phyloP scores from a whole-genome alignment of 129 eudicot genomes.

The Lactuca sativa region DNA sequence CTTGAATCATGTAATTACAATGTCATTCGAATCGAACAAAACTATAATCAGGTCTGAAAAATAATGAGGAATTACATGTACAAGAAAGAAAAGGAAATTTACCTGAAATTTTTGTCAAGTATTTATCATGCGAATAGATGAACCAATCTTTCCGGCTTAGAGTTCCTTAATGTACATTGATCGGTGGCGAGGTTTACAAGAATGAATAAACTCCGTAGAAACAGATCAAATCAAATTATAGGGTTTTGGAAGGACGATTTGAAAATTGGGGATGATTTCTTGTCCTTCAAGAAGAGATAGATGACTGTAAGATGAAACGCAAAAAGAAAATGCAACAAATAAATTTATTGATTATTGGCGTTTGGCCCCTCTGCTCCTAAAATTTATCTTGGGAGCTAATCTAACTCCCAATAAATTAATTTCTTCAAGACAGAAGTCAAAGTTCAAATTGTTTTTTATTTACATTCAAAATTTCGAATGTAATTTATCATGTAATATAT shows the following conservation, averaged over 20 bases:
- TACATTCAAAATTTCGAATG: not conserved
- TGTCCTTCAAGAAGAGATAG: slow-evolving; percentile 30
- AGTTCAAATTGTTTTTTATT: too few relatives aligned
- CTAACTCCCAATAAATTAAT: not conserved
- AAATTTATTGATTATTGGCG: not conserved
- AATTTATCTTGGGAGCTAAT: too few relatives aligned
- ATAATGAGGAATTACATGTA: not conserved
- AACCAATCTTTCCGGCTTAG: slow-evolving; percentile 1
- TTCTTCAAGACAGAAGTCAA: not conserved
- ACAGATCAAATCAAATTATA: not conserved
- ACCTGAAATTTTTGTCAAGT: slow-evolving; percentile 17
- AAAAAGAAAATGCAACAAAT: slow-evolving; percentile 3
- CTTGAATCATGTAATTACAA: slow-evolving; percentile 1
- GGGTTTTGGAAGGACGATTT: slow-evolving; percentile 36
- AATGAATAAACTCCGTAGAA: not conserved
- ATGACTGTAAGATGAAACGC: slow-evolving; percentile 12
- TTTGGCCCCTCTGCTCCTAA: not conserved
- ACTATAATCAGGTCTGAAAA: not conserved
- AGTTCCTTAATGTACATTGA: slow-evolving; percentile 25
- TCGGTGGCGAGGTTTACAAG: slow-evolving; percentile 8
- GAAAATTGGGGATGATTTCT: slow-evolving; percentile 23
- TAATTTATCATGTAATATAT: not conserved
- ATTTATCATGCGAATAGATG: slow-evolving; percentile 11
- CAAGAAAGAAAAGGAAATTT: slow-evolving; percentile 5
- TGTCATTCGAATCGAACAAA: slow-evolving; percentile 11